Evolutionary conservation across 306 rosid species (phyloP).

Genomic region (Sicyos edulis): DNA sequence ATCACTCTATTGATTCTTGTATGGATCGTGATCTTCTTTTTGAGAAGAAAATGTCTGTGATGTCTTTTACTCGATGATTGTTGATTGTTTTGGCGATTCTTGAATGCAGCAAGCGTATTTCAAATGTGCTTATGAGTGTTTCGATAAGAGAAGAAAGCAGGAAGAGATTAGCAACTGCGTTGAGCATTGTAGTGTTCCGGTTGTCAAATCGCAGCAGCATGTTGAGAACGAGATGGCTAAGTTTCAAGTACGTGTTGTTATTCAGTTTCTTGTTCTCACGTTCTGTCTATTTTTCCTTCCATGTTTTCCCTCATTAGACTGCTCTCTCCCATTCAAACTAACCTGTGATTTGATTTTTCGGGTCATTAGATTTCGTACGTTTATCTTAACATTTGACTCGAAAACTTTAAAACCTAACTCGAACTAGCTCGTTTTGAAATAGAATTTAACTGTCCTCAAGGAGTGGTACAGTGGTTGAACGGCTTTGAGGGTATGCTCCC

Average conservation of each 20-base stretch:
- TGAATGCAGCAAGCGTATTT: conserved; percentile 77
- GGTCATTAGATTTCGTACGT: background rate
- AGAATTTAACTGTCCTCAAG: background rate
- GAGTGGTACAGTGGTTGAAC: too few species aligned
- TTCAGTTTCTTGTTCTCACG: background rate
- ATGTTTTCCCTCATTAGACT: background rate
- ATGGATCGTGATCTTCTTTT: background rate
- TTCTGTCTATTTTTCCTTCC: background rate
- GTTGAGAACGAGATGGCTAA: conserved; percentile 82
- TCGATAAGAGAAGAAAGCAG: conserved; percentile 71
- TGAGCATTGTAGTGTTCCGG: conserved; percentile 71
- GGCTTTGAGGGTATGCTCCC: too few species aligned
- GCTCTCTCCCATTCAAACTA: background rate
- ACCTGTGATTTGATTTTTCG: background rate
- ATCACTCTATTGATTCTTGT: too few species aligned
- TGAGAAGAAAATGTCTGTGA: background rate
- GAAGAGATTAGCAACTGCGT: conserved; percentile 69
- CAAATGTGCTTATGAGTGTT: conserved; percentile 86
- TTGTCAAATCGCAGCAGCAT: conserved; percentile 64
- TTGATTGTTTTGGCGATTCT: conserved; percentile 21
- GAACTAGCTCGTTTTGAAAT: background rate
- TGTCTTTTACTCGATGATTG: background rate
- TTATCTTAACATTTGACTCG: background rate
- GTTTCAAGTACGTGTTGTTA: conserved; percentile 58
- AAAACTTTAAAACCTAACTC: background rate